Evolutionary conservation across 176 grass and related monocot genomes (phyloP).

Genomic region (Zoysia japonica): DNA sequence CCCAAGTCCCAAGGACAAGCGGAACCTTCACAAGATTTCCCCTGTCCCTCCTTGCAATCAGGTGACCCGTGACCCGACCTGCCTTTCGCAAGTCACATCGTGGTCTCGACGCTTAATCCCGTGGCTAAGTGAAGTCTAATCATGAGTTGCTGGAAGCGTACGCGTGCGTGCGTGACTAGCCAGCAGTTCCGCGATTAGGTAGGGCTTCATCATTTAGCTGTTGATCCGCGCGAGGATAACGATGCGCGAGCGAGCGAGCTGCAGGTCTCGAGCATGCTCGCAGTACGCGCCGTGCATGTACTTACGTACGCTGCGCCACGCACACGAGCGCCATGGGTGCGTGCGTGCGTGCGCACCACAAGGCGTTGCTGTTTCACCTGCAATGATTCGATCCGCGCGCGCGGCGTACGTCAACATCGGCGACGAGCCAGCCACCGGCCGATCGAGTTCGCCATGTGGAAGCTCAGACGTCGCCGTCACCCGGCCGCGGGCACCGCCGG

Average conservation of each 20-base stretch:
- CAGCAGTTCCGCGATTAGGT: too few species aligned
- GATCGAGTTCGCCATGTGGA: constrained; percentile 48
- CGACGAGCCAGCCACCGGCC: neutral
- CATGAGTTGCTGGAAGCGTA: neutral
- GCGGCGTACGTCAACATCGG: constrained; percentile 8
- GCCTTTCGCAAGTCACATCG: constrained; percentile 23
- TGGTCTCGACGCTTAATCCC: neutral
- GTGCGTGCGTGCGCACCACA: neutral
- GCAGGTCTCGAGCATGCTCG: neutral
- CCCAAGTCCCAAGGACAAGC: constrained; percentile 20
- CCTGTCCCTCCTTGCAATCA: constrained; percentile 33
- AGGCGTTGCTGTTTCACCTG: neutral
- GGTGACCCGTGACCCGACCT: neutral
- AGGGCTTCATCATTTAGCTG: too few species aligned
- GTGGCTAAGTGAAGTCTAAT: neutral
- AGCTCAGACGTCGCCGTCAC: constrained; percentile 59
- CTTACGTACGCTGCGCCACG: neutral
- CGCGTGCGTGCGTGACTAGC: too few species aligned
- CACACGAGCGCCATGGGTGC: constrained; percentile 9
- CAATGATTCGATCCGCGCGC: constrained; percentile 40
- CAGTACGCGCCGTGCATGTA: neutral
- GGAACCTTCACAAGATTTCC: constrained; percentile 44
- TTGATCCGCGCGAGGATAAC: constrained; percentile 2
- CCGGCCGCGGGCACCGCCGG: neutral
- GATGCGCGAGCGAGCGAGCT: too few species aligned